These are phyloP conservation scores for Pleomassaria siparia DNA, from an alignment of 2,329 filamentous ascomycete species.

Conservation along the genomic window DNA sequence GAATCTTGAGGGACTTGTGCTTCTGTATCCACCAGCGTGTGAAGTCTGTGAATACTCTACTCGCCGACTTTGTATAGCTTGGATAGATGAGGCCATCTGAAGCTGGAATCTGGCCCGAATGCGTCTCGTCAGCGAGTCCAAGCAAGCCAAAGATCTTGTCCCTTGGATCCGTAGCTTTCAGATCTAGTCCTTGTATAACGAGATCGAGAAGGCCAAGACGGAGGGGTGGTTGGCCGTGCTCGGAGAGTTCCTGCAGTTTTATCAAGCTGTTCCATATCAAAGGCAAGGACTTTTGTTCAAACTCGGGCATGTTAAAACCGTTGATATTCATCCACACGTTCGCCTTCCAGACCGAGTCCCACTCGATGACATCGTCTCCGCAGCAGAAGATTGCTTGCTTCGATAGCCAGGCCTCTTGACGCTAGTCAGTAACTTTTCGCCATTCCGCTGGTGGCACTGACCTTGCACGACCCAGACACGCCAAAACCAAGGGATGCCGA, in stretches of 20 bases:
- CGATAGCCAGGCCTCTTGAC: not conserved
- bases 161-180: not conserved
- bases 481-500: not conserved
- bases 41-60: not conserved
- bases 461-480: not conserved
- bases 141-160: not conserved
- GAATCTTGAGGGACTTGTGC: not conserved
- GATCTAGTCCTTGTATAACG: not conserved
- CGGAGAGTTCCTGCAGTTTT: not conserved
- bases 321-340: not conserved
- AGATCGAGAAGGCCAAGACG: not conserved
- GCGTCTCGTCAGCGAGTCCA: not conserved
- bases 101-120: not conserved
- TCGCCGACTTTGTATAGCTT: not conserved
- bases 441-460: not conserved
- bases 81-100: not conserved
- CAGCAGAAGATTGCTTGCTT: not conserved
- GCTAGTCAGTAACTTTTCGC: not conserved
- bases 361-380: not conserved
- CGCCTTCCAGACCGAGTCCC: not conserved
- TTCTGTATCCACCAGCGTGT: not conserved
- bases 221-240: not conserved
- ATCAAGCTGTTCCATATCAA: not conserved
- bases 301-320: not conserved
- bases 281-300: not conserved